Conservation (phyloP, 2,329 filamentous ascomycete genomes). For the Neurospora sp. region DNA sequence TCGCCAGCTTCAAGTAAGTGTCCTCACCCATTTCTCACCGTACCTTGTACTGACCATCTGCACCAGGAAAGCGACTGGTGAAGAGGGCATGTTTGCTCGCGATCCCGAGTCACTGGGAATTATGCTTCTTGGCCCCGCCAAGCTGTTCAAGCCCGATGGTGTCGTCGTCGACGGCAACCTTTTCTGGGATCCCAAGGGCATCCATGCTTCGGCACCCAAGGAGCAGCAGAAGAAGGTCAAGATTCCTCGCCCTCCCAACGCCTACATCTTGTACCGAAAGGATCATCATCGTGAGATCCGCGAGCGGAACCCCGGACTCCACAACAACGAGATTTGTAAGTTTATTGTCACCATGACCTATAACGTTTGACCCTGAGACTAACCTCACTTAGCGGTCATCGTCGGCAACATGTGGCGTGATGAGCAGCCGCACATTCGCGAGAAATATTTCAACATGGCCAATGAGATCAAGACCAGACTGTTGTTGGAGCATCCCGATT, state of each 20-base stretch:
- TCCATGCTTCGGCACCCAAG: constrained; percentile 1
- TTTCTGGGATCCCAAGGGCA: constrained; percentile 11
- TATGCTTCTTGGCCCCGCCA: constrained; percentile 10
- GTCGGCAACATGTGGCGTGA: constrained; percentile 28
- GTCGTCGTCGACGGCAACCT: constrained; percentile 1
- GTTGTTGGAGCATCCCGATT: constrained; percentile 21
- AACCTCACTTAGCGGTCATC: constrained; percentile 24
- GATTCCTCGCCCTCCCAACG: constrained; percentile 31
- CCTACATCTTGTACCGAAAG: constrained; percentile 33
- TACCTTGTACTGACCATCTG: constrained; percentile 1
- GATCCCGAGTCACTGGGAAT: constrained; percentile 8
- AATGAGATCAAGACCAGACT: constrained; percentile 6
- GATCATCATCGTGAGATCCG: constrained; percentile 28
- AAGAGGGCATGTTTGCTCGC: constrained; percentile 10
- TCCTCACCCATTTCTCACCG: not conserved
- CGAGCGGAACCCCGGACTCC: constrained; percentile 24
- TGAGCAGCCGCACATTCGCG: constrained; percentile 16
- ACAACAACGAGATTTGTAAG: constrained; percentile 35
- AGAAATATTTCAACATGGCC: constrained; percentile 8
- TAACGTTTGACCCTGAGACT: constrained; percentile 8
- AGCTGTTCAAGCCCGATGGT: constrained; percentile 5
- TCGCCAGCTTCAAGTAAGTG: constrained; percentile 6
- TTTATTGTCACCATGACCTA: not conserved
- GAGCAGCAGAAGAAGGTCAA: constrained; percentile 5
- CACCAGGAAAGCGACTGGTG: constrained; percentile 5